A percentile compares a stretch with the other conserved stretches of the same genome.
Evolutionary conservation across 1,284 basidiomycete species (phyloP).

Genomic region (Moniliophthora roreri): DNA sequence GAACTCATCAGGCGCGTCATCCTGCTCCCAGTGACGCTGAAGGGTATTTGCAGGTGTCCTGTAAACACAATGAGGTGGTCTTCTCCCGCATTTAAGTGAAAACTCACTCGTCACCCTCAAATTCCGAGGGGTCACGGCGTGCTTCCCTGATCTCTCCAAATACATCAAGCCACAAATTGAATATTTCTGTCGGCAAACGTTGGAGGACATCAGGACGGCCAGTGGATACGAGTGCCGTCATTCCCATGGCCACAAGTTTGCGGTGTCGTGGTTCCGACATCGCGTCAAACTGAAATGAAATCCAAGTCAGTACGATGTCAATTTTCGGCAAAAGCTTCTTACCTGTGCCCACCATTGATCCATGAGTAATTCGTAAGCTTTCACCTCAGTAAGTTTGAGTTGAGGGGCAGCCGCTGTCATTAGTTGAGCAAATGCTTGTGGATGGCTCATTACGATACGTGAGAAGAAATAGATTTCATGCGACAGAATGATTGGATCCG

Average conservation of each 20-base stretch:
- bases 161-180: conserved; percentile 90
- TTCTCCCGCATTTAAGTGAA: not conserved
- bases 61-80: not conserved
- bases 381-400: conserved; percentile 46
- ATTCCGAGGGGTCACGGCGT: conserved; percentile 36
- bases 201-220: conserved; percentile 68
- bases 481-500: conserved; percentile 52
- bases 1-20: conserved; percentile 52
- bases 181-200: conserved; percentile 70
- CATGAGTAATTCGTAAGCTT: conserved; percentile 63
- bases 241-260: conserved; percentile 73
- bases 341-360: conserved; percentile 83
- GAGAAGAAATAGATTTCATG: conserved; percentile 71
- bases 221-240: conserved; percentile 70
- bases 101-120: conserved; percentile 30
- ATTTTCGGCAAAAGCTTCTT: conserved; percentile 15
- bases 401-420: conserved; percentile 57
- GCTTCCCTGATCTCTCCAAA: conserved; percentile 85
- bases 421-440: conserved; percentile 63
- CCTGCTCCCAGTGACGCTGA: conserved; percentile 66
- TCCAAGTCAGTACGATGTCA: conserved; percentile 2
- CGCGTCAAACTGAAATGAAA: conserved; percentile 68
- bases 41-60: conserved; percentile 34
- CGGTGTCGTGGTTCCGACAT: conserved; percentile 78
- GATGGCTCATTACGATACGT: conserved; percentile 64